phyloP scores from a whole-genome alignment of 768 basidiomycete genomes.

The Termitomyces eurrhizus region DNA sequence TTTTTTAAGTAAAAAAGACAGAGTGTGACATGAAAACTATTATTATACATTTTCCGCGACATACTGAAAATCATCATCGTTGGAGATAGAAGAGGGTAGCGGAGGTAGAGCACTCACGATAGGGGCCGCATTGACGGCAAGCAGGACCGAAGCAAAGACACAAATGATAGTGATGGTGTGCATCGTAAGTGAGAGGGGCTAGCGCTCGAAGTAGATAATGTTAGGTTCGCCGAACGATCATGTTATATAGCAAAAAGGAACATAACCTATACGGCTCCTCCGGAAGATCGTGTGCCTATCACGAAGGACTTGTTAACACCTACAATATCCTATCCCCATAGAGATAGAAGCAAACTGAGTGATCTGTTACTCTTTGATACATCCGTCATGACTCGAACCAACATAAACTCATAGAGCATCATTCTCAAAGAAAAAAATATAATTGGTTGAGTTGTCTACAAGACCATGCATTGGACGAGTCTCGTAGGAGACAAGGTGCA shows the following conservation, averaged over 20 bases:
- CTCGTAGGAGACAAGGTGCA: background rate
- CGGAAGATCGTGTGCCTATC: constrained; percentile 19
- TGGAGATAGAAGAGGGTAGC: background rate
- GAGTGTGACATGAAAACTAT: background rate
- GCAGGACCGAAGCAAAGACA: constrained; percentile 8
- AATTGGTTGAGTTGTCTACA: constrained; percentile 2
- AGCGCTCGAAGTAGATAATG: constrained; percentile 4
- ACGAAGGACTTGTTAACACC: constrained; percentile 14
- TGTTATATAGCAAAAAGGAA: constrained; percentile 19
- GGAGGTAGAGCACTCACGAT: constrained; percentile 9
- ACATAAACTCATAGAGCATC: constrained; percentile 10
- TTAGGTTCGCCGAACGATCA: constrained; percentile 8
- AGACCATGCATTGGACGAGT: constrained; percentile 1
- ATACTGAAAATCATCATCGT: constrained; percentile 1
- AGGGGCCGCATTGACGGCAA: constrained; percentile 14
- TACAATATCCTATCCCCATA: constrained; percentile 16
- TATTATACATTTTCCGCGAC: constrained; percentile 6
- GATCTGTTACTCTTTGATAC: constrained; percentile 13
- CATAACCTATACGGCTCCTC: constrained; percentile 16
- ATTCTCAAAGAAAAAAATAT: constrained; percentile 2
- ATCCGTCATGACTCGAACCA: constrained; percentile 6
- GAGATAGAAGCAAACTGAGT: constrained; percentile 10
- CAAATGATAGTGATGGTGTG: constrained; percentile 11
- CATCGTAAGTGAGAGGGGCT: constrained; percentile 11
- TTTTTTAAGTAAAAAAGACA: background rate